A percentile compares a stretch with the other conserved stretches of the same genome.
Evolutionary conservation across 225 moss, liverwort and hornwort species (phyloP).

Genomic region (Rhytidiadelphus loreus): DNA sequence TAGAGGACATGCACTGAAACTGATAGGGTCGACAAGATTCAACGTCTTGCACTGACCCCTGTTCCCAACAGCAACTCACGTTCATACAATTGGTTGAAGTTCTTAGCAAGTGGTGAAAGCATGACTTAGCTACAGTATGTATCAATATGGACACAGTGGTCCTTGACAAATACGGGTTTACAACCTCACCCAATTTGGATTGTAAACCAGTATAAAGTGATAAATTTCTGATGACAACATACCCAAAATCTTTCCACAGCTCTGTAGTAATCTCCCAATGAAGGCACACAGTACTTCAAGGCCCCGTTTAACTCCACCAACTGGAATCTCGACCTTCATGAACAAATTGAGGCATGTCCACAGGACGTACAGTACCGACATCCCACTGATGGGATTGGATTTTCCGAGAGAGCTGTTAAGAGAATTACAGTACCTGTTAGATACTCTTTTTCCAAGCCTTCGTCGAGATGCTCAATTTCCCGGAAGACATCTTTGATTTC

Average conservation of each 20-base stretch:
- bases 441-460: slow-evolving; percentile 10
- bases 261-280: neutral
- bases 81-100: neutral
- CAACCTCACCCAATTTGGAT: neutral
- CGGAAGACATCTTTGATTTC: slow-evolving; percentile 1
- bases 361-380: neutral
- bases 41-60: neutral
- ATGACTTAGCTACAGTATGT: neutral
- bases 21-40: neutral
- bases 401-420: neutral
- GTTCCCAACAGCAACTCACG: neutral
- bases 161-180: neutral
- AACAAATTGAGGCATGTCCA: neutral
- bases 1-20: neutral
- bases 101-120: neutral
- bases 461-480: slow-evolving; percentile 1
- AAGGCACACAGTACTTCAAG: neutral
- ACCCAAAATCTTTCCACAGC: neutral
- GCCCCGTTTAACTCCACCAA: neutral
- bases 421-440: neutral
- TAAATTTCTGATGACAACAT: neutral
- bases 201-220: neutral
- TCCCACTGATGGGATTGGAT: neutral
- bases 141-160: neutral
- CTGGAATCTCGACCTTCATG: neutral